Base-by-base conservation (phyloP, 805 yeast species). In the Nakazawaea populi region DNA sequence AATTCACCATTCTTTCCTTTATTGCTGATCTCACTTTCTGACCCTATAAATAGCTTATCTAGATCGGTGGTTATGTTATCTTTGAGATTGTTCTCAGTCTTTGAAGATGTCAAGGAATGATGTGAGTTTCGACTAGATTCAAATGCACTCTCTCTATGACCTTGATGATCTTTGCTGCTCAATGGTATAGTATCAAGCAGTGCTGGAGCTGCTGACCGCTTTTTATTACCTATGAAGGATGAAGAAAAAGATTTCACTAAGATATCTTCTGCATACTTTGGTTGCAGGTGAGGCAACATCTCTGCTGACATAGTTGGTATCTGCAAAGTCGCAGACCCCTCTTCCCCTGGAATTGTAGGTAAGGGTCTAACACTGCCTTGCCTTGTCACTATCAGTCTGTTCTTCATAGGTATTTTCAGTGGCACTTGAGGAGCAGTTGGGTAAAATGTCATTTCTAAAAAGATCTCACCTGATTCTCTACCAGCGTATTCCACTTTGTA, bases 391-490 rank as follows among this genome's bases (percentile, higher is more conserved):
- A 38, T 31, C 30, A 38, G 6, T 48, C 55, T 39, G 30, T 50
- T 52, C 37, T 42, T 52, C n/a, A 47, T 52, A 5, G 46, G 51
- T 18, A 55, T 51, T 42, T 44, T 47, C 44, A 52, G 44, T 18
- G 57, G 57, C 10, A 69, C 69, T 18, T 60, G 57, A 2, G 61
- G 60, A 1, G 61, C 61, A 1, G 72, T 63, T 1, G 96, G 94
- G 62, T 88, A 89, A 62, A 89, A 94, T 0, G 97, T 89, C 86
- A 94, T 84, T 60, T 94, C 98, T 50, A 94, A 69, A 65, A 83
- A 92, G 1, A 94, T 80, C 65, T 81, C 87, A 1, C 99, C 99
- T 1, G 97, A 96, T 50, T 85, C 81, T 58, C 83, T 80, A 24
- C 81, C 83, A 44, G 82, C 83, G 61, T 80, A 80, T 41, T 74